Conservation (phyloP, 164 flowering plant species). For the Stephania yunnanensis region DNA sequence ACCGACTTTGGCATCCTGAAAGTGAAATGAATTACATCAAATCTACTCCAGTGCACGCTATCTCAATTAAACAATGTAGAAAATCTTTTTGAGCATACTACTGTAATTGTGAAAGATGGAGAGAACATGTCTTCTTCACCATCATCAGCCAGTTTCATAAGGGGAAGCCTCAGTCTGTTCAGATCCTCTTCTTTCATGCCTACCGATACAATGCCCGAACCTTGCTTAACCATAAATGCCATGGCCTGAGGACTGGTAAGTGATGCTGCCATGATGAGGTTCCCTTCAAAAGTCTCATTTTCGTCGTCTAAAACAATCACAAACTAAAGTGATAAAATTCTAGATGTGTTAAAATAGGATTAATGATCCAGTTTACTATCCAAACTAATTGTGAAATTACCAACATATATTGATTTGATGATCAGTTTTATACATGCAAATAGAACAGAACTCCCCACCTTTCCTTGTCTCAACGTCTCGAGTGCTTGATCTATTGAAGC, state of each 20-base stretch:
- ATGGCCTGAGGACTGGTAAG: slow-evolving; percentile 37
- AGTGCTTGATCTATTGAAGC: slow-evolving; percentile 75
- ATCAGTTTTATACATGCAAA: not conserved
- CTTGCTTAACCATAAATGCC: slow-evolving; percentile 70
- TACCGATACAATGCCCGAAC: slow-evolving; percentile 87
- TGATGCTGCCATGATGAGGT: slow-evolving; percentile 80
- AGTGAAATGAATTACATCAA: not conserved
- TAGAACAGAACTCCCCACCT: slow-evolving; percentile 33
- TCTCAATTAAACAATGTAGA: not conserved
- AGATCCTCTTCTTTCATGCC: slow-evolving; percentile 89
- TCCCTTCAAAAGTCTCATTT: slow-evolving; percentile 59
- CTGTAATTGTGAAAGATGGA: slow-evolving; percentile 78
- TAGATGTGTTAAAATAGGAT: slow-evolving; percentile 6
- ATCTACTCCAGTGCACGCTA: not conserved
- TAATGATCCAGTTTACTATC: not conserved
- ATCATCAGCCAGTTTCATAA: slow-evolving; percentile 56
- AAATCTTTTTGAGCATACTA: slow-evolving; percentile 35
- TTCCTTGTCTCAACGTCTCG: slow-evolving; percentile 47
- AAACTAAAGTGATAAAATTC: slow-evolving; percentile 40
- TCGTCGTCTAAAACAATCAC: slow-evolving; percentile 94
- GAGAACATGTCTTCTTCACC: slow-evolving; percentile 63
- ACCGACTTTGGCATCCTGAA: slow-evolving; percentile 69
- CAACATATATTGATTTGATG: no score
- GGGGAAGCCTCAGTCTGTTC: slow-evolving; percentile 65
- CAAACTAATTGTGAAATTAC: not conserved